These are phyloP conservation scores for Piloderma croceum DNA, from an alignment of 768 basidiomycete species.

Conservation along the genomic window DNA sequence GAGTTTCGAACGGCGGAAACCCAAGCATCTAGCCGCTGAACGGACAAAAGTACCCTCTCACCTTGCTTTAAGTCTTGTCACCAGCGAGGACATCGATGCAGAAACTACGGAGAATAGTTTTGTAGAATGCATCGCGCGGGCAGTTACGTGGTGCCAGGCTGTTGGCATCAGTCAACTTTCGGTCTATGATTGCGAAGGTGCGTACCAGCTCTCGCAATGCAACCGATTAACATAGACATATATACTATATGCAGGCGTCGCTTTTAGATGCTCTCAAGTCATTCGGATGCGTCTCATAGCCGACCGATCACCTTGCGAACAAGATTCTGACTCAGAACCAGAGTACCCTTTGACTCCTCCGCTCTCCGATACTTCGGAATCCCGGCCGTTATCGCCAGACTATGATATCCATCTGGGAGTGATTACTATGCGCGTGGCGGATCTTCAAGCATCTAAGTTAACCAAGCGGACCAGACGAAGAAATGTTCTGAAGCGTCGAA, in stretches of 20 bases:
- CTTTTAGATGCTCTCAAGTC: conserved; percentile 34
- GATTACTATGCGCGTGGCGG: no score
- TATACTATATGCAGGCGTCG: conserved; percentile 30
- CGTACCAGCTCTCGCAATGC: conserved; percentile 14
- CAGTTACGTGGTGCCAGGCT: conserved; percentile 56
- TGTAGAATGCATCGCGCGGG: conserved; percentile 47
- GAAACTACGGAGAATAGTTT: conserved; percentile 38
- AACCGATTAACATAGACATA: neutral
- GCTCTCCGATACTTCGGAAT: conserved; percentile 63
- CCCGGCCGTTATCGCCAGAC: conserved; percentile 56
- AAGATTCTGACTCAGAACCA: conserved; percentile 48
- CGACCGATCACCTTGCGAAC: conserved; percentile 18
- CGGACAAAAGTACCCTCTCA: conserved; percentile 61
- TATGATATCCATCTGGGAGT: conserved; percentile 1
- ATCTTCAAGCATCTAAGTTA: no score
- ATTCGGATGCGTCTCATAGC: conserved; percentile 35
- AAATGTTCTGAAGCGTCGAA: no score
- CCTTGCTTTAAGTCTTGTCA: conserved; percentile 57
- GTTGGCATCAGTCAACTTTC: conserved; percentile 60
- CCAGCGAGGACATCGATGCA: conserved; percentile 31
- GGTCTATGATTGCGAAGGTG: conserved; percentile 70
- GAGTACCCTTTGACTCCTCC: conserved; percentile 78
- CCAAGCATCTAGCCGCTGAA: conserved; percentile 43
- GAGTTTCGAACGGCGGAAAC: conserved; percentile 30
- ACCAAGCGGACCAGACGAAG: no score